phyloP scores from a whole-genome alignment of 164 flowering plant species.

The Stephania cephalantha region DNA sequence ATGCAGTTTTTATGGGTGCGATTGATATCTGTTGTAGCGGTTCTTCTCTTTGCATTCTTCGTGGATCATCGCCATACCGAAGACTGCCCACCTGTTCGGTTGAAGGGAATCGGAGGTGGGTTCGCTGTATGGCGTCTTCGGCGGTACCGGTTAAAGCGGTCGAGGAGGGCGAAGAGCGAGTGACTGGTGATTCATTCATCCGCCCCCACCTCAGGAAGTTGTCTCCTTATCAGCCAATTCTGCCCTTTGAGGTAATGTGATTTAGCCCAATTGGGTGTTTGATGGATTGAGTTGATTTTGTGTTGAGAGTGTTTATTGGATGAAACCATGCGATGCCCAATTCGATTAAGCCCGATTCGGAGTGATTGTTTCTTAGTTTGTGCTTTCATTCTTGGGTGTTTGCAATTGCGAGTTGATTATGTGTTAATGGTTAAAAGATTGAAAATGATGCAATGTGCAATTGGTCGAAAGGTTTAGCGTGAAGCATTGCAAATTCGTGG shows the following conservation, averaged over 20 bases:
- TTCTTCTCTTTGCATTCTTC: slow-evolving; percentile 19
- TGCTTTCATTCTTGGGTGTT: background rate
- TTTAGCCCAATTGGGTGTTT: background rate
- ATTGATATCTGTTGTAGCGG: slow-evolving; percentile 26
- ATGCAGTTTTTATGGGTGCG: slow-evolving; percentile 42
- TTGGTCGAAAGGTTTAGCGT: background rate
- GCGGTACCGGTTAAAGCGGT: slow-evolving; percentile 29
- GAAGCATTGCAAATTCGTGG: background rate
- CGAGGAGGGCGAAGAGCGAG: slow-evolving; percentile 18
- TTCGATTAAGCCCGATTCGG: background rate
- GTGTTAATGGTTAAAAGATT: too few species aligned
- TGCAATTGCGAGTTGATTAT: background rate
- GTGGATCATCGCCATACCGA: background rate
- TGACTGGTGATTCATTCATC: slow-evolving; percentile 76
- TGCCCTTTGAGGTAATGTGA: slow-evolving; percentile 81
- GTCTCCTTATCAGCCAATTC: slow-evolving; percentile 89
- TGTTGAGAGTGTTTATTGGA: background rate
- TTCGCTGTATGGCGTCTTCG: slow-evolving; percentile 49
- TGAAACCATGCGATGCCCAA: background rate
- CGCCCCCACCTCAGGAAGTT: slow-evolving; percentile 72
- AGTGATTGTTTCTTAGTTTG: background rate
- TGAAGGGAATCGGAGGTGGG: slow-evolving; percentile 19
- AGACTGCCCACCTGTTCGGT: slow-evolving; percentile 22
- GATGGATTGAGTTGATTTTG: background rate
- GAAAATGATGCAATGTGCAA: too few species aligned